Conservation (phyloP, 345 rosid species). For the Hibiscus trionum region DNA sequence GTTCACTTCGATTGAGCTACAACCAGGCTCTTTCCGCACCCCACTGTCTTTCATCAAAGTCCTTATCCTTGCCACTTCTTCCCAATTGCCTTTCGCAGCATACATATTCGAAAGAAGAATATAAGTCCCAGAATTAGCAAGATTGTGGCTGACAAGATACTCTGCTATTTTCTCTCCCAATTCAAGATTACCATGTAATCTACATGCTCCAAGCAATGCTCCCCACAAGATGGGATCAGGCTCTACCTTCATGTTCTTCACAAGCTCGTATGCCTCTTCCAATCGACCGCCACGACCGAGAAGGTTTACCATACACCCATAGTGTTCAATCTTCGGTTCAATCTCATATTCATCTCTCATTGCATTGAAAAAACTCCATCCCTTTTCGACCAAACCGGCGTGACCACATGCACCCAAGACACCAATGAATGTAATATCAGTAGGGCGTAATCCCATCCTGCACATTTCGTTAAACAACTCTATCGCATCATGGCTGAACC, state of each 20-base stretch:
- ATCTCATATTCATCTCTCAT: slow-evolving; percentile 46
- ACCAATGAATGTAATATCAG: slow-evolving; percentile 52
- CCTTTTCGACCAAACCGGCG: slow-evolving; percentile 62
- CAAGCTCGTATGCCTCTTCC: slow-evolving; percentile 43
- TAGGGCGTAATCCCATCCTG: slow-evolving; percentile 36
- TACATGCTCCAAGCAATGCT: slow-evolving; percentile 64
- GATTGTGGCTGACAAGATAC: slow-evolving; percentile 36
- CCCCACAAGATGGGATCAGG: slow-evolving; percentile 65
- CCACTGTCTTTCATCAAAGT: slow-evolving; percentile 60
- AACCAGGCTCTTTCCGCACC: slow-evolving; percentile 54
- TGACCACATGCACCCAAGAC: slow-evolving; percentile 62
- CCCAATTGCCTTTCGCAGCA: slow-evolving; percentile 52
- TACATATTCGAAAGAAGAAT: slow-evolving; percentile 62
- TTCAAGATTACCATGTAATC: slow-evolving; percentile 37
- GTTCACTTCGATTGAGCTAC: slow-evolving; percentile 56
- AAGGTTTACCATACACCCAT: slow-evolving; percentile 69
- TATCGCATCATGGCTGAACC: slow-evolving; percentile 48
- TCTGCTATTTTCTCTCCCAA: slow-evolving; percentile 66
- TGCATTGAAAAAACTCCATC: slow-evolving; percentile 40
- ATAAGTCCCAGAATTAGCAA: slow-evolving; percentile 55
- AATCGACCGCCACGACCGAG: slow-evolving; percentile 58
- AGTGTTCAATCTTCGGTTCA: slow-evolving; percentile 71
- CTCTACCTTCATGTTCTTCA: slow-evolving; percentile 38
- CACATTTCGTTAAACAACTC: slow-evolving; percentile 42
- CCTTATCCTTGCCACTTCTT: slow-evolving; percentile 54